phyloP scores from a whole-genome alignment of 2,329 filamentous ascomycete genomes.

The Fusarium zealandicum region DNA sequence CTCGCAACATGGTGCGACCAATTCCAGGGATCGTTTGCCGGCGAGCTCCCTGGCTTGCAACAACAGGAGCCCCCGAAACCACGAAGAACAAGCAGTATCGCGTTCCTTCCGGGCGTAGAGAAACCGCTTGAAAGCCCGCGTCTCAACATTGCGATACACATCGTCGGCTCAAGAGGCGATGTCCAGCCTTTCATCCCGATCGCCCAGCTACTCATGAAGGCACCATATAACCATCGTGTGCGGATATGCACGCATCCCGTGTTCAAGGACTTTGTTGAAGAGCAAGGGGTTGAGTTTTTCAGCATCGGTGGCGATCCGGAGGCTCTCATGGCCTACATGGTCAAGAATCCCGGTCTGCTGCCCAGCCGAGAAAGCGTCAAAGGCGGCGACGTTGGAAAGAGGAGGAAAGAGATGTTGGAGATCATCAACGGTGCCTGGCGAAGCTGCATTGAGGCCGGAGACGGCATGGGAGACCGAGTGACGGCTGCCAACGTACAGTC shows the following conservation, averaged over 20 bases:
- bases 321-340: conserved; percentile 54
- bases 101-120: conserved; percentile 24
- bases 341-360: conserved; percentile 50
- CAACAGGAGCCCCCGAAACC: conserved; percentile 21
- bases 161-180: conserved; percentile 45
- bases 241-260: conserved; percentile 63
- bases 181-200: conserved; percentile 65
- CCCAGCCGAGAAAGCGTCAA: conserved; percentile 47
- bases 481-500: conserved; percentile 40
- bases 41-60: conserved; percentile 6
- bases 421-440: conserved; percentile 49
- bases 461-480: conserved; percentile 41
- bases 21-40: conserved; percentile 25
- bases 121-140: conserved; percentile 33
- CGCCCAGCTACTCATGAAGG: conserved; percentile 52
- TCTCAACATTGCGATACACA: conserved; percentile 45
- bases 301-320: conserved; percentile 64
- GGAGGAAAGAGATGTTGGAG: conserved; percentile 48
- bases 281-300: conserved; percentile 63
- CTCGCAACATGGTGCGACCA: conserved; percentile 40
- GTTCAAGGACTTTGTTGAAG: conserved; percentile 61
- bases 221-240: conserved; percentile 58
- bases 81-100: conserved; percentile 32
- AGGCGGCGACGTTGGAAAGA: conserved; percentile 47
- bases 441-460: conserved; percentile 48